Evolutionary conservation across 768 basidiomycete species (phyloP).

Genomic region (Lactifluus hygrophoroides): DNA sequence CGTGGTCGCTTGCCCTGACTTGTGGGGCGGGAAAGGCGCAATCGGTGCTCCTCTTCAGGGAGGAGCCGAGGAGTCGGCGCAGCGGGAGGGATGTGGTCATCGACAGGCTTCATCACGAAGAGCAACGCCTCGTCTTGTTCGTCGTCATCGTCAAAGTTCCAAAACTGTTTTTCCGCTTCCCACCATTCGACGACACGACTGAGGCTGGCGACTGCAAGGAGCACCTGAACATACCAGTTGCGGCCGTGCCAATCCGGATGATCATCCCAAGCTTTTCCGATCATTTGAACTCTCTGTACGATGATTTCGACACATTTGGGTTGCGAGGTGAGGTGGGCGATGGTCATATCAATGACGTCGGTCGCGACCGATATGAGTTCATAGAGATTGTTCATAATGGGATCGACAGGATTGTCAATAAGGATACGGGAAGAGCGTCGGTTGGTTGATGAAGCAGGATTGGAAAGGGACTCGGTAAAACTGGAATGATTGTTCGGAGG

Average conservation of each 20-base stretch:
- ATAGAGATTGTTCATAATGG: constrained; percentile 84
- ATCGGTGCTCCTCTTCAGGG: constrained; percentile 43
- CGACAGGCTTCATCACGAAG: constrained; percentile 88
- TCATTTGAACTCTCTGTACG: constrained; percentile 83
- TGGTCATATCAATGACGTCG: constrained; percentile 85
- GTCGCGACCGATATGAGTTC: constrained; percentile 90
- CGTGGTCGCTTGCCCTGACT: constrained; percentile 47
- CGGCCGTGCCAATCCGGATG: constrained; percentile 97
- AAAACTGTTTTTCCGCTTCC: constrained; percentile 99
- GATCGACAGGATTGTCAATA: constrained; percentile 79
- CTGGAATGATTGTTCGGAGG: constrained; percentile 62
- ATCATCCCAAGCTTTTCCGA: constrained; percentile 95
- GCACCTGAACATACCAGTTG: constrained; percentile 95
- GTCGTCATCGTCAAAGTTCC: constrained; percentile 94
- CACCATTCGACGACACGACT: constrained; percentile 98
- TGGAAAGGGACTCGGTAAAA: constrained; percentile 43
- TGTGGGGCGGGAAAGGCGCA: constrained; percentile 41
- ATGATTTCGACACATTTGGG: constrained; percentile 80
- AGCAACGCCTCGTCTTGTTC: constrained; percentile 86
- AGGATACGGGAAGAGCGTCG: constrained; percentile 77
- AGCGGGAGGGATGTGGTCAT: constrained; percentile 40
- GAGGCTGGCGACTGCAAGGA: constrained; percentile 91
- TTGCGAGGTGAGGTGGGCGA: constrained; percentile 75
- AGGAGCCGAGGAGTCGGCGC: constrained; percentile 37
- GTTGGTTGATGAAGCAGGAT: constrained; percentile 33